Evolutionary conservation across 2,329 filamentous ascomycete genomes (phyloP), one percentile per base, ranked within the genome.

Genomic region (Hypoxylon sp.): DNA sequence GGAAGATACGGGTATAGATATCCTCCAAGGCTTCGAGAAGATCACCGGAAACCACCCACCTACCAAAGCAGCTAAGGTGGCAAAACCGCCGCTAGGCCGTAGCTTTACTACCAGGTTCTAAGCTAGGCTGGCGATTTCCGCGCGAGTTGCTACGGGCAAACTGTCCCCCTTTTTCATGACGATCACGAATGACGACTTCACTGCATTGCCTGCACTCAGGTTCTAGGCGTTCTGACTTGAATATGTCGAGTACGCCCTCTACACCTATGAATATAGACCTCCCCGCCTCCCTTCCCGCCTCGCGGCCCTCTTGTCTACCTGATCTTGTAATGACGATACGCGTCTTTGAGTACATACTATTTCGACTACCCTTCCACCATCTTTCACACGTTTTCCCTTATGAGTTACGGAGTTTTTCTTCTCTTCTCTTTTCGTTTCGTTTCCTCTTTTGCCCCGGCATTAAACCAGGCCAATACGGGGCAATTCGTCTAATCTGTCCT

Each of bases 1-100:
- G 60, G 87, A 89, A 44, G 82, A 81, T 62, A 78, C 84, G 13
- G 87, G 85, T 1, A 83, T 93, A 52, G 91, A 93, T 71, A 89
- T 93, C 68, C 84, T 91, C 47, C 88, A 91, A 72, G 90, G 90
- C 8, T 93, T 93, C 71, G 87, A 90, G 74, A 91, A 89, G 79
- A 93, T 93, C 73, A 90, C 90, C 48, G 79, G 81, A 47, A 80
- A 74, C 67, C 79, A 75, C 63, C 74, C 70, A 41, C 64, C 73
- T 56, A 71, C 73, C 39, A 66, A 72, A 41, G 59, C 69, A 15
- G 72, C 70, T 47, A 70, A 73, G 52, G 49, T 66, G 15, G 73
- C 72, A 26, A 81, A 79, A 68, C 77, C 79, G 44, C 66, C 64
- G 44, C 65, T 78, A 53, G 75, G 74, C 63, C 78, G 77, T 59